These are phyloP conservation scores for Apiospora arundinis DNA, from an alignment of 2,329 filamentous ascomycete species.

Conservation along the genomic window DNA sequence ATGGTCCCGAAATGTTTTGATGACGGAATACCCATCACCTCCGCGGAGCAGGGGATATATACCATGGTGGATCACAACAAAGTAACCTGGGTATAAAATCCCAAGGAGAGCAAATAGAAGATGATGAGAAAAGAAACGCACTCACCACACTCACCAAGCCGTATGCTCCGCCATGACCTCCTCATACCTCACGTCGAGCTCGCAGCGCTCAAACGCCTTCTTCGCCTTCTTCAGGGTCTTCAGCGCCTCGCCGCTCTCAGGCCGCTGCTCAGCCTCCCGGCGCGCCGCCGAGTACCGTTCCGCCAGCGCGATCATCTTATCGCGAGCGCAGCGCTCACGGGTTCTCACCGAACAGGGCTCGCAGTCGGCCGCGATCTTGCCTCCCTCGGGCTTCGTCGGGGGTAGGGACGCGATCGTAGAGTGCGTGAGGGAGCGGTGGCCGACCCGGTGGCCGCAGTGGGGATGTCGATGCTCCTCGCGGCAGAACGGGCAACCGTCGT, in stretches of 20 bases:
- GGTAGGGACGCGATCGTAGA: constrained; percentile 2
- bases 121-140: background rate
- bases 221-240: background rate
- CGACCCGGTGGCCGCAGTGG: background rate
- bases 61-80: background rate
- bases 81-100: background rate
- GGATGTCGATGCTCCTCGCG: background rate
- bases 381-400: constrained; percentile 12
- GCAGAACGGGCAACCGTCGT: constrained; percentile 14
- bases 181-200: background rate
- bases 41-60: background rate
- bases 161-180: constrained; percentile 15
- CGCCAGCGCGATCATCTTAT: background rate
- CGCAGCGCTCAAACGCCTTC: constrained; percentile 13
- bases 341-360: background rate
- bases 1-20: background rate
- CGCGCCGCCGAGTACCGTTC: background rate
- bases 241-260: background rate
- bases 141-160: background rate
- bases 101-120: background rate
- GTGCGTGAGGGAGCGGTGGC: background rate
- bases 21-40: background rate
- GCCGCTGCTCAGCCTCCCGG: background rate
- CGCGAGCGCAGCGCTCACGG: background rate
- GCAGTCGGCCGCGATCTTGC: background rate